Percentiles rank a stretch among this genome's conserved stretches.
These are phyloP conservation scores for Hirsutella rhossiliensis DNA, from an alignment of 2,329 filamentous ascomycete genomes.

Conservation along the genomic window DNA sequence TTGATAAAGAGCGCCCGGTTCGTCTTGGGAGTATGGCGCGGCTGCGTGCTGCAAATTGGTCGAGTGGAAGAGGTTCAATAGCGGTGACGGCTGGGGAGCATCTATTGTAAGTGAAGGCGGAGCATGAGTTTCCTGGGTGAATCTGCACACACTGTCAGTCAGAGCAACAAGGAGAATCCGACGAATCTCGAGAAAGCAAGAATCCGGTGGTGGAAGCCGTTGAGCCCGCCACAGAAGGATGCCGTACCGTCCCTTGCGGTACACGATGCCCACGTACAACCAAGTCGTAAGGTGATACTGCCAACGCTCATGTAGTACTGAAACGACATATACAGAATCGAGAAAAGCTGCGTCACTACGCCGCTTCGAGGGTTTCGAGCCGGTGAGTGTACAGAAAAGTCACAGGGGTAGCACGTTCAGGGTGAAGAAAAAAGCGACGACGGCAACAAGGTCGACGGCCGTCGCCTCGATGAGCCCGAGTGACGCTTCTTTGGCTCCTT, in stretches of 20 bases:
- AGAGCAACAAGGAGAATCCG: slow-evolving; percentile 3
- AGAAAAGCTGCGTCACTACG: slow-evolving; percentile 5
- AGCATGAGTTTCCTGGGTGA: slow-evolving; percentile 37
- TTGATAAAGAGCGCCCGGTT: slow-evolving; percentile 35
- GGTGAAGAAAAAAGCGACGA: neutral
- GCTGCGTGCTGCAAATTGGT: slow-evolving; percentile 32
- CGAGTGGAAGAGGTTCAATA: slow-evolving; percentile 40
- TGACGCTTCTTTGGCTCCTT: neutral
- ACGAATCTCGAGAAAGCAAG: slow-evolving; percentile 4
- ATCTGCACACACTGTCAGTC: slow-evolving; percentile 29
- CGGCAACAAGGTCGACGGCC: neutral
- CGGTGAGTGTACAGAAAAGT: slow-evolving; percentile 2
- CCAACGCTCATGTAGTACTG: slow-evolving; percentile 32
- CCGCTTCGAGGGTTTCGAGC: slow-evolving; percentile 3
- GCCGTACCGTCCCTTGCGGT: slow-evolving; percentile 24
- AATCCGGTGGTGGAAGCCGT: slow-evolving; percentile 7
- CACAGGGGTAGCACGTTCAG: neutral
- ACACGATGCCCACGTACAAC: slow-evolving; percentile 16
- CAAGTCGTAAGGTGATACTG: slow-evolving; percentile 26
- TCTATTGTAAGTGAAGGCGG: slow-evolving; percentile 42
- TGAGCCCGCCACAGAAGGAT: slow-evolving; percentile 17
- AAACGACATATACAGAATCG: slow-evolving; percentile 4
- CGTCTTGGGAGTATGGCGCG: slow-evolving; percentile 37
- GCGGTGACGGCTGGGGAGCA: slow-evolving; percentile 36
- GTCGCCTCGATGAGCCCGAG: neutral